These are phyloP conservation scores for Cucumis cinereus DNA, from an alignment of 306 rosid species.

Conservation along the genomic window DNA sequence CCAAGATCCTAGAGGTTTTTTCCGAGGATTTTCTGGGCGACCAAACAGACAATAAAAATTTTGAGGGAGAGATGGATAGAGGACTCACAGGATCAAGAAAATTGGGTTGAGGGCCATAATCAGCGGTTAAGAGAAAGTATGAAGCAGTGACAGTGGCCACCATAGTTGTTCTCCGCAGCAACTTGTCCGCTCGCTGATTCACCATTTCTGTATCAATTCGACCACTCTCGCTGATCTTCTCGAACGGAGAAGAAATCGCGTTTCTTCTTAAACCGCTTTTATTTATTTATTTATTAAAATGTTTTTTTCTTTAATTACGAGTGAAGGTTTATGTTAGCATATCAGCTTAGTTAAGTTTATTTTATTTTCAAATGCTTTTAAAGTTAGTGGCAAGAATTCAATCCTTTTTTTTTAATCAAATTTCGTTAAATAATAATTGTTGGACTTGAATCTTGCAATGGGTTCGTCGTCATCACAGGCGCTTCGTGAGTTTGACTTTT, in stretches of 20 bases:
- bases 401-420: no score
- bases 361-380: no score
- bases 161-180: conserved; percentile 58
- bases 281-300: no score
- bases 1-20: not conserved
- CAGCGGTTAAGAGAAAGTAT: conserved; percentile 89
- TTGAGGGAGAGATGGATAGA: not conserved
- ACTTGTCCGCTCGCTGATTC: conserved; percentile 48
- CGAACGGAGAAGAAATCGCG: not conserved
- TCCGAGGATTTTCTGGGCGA: not conserved
- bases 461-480: no score
- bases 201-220: conserved; percentile 9
- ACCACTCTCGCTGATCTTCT: not conserved
- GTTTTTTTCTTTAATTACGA: no score
- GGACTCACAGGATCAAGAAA: conserved; percentile 69
- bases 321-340: no score
- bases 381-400: no score
- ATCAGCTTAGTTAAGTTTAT: no score
- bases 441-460: no score
- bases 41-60: not conserved
- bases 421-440: no score
- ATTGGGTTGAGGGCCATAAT: conserved; percentile 73
- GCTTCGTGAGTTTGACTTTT: no score
- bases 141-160: conserved; percentile 60
- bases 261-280: not conserved